Percentiles rank a stretch among this genome's conserved stretches.
These are phyloP conservation scores for Perkinsus chesapeaki DNA, from an alignment of 169 alveolate genomes.

Conservation along the genomic window DNA sequence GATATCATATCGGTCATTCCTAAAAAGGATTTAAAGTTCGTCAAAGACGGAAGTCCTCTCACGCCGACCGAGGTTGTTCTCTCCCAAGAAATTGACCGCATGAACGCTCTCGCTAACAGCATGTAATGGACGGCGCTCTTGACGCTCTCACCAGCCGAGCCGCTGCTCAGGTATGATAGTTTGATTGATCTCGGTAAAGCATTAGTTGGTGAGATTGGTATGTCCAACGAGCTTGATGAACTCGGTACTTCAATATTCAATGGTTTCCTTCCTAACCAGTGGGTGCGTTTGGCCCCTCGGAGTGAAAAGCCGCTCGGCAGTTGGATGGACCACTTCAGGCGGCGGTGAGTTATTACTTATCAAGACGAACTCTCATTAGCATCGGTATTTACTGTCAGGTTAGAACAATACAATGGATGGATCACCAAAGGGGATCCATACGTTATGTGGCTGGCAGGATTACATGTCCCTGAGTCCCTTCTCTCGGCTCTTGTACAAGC, in stretches of 20 bases:
- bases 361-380: background rate
- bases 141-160: constrained; percentile 17
- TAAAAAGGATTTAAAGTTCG: constrained; percentile 50
- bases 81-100: constrained; percentile 70
- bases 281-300: constrained; percentile 79
- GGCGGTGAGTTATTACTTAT: constrained; percentile 43
- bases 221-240: constrained; percentile 79
- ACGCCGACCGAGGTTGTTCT: constrained; percentile 82
- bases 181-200: constrained; percentile 72
- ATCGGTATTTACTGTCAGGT: background rate
- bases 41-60: constrained; percentile 62
- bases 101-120: constrained; percentile 60
- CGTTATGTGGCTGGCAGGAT: constrained; percentile 87
- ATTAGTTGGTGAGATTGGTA: constrained; percentile 85
- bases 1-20: constrained; percentile 60
- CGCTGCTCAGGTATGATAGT: background rate
- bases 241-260: constrained; percentile 65
- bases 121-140: constrained; percentile 34
- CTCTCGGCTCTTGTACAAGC: constrained; percentile 79
- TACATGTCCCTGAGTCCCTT: constrained; percentile 82
- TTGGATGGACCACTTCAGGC: constrained; percentile 73
- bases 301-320: constrained; percentile 81
- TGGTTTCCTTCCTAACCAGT: constrained; percentile 71
- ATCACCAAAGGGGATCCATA: constrained; percentile 69
- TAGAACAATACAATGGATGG: background rate